phyloP scores from a whole-genome alignment of 805 yeast species.

The Saturnispora dispora region DNA sequence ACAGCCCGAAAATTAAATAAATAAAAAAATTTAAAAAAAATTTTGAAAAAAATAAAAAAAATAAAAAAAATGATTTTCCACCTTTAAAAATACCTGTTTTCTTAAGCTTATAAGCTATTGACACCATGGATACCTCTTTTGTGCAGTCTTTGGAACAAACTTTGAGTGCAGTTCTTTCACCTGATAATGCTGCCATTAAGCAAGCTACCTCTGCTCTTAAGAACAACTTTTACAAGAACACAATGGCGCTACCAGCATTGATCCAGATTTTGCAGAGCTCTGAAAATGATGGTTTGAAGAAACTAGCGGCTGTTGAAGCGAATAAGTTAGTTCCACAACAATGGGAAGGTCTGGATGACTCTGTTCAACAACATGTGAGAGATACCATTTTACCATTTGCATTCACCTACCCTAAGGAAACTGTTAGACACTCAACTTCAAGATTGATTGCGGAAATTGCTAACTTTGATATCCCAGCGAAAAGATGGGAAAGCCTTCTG shows the following conservation, averaged over 20 bases:
- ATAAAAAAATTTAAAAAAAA: background rate
- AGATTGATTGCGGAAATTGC: slow-evolving; percentile 86
- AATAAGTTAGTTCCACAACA: slow-evolving; percentile 67
- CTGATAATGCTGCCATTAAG: slow-evolving; percentile 75
- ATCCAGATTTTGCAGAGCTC: slow-evolving; percentile 71
- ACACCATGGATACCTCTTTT: slow-evolving; percentile 59
- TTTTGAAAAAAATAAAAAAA: background rate
- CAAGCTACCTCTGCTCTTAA: slow-evolving; percentile 70
- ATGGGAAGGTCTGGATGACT: slow-evolving; percentile 52
- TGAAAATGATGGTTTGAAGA: slow-evolving; percentile 64
- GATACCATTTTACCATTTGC: slow-evolving; percentile 60
- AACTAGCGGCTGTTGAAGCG: slow-evolving; percentile 94
- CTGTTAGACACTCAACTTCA: slow-evolving; percentile 81
- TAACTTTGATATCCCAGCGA: slow-evolving; percentile 54
- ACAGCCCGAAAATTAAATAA: background rate
- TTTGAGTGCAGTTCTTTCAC: slow-evolving; percentile 66
- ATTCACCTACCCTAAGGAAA: slow-evolving; percentile 49
- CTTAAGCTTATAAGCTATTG: background rate
- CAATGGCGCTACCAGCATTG: slow-evolving; percentile 70
- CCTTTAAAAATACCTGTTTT: background rate
- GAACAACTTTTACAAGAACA: slow-evolving; percentile 62
- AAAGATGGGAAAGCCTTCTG: slow-evolving; percentile 69
- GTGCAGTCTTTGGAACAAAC: slow-evolving; percentile 68
- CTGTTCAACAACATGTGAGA: slow-evolving; percentile 53
- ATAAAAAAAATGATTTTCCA: background rate